Base-by-base conservation (phyloP, 2,329 filamentous ascomycete species). In the Fonsecaea erecta region DNA sequence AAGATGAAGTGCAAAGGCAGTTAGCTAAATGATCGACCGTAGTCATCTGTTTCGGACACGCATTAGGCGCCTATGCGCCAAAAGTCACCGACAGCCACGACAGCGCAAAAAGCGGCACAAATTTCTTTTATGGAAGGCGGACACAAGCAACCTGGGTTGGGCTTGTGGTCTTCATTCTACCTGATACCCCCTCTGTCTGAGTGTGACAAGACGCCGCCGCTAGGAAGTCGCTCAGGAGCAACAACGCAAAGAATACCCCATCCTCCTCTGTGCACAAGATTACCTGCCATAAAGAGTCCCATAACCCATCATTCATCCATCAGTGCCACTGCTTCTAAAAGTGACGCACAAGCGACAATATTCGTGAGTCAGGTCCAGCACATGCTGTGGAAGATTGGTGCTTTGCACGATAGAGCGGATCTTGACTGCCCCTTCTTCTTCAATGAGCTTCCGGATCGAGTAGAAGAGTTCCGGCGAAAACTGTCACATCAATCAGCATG, bases 371-470 rank as follows among this genome's bases (percentile, higher is more conserved):
- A 99, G 81, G 76, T 98, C 94, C 61, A 98, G 84, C 43, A 99
- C 93, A 65, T 91, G 89, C 79, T 98, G 95, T 11, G 94, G 93
- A 68, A 99, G 81, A 76, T 91, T 97, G 2, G 94, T 98, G 1
- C 94, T 93, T 79, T 99, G 95, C 60, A 99, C 93, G 75, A 99
- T 97, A 77, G 93, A 97, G 75, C 95, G 87, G 61, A 99, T 91
- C 80, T 99, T 99, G 77, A 99, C 92, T 1, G 94, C 94, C 64
- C 95, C 95, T 79, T 99, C 95, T 71, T 97, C 93, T 79, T 98
- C 95, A 75, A 99, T 99, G 71, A 99, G 83, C 71, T 91, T 93
- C 68, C 95, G 89, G 74, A 98, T 91, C 2, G 91, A 90, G 77
- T 89, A 92, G 60, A 99, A 85, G 51, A 99, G 85, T 70, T 93